Evolutionary conservation across 176 grass and related monocot species (phyloP).

Genomic region (Aegilops bicornis): DNA sequence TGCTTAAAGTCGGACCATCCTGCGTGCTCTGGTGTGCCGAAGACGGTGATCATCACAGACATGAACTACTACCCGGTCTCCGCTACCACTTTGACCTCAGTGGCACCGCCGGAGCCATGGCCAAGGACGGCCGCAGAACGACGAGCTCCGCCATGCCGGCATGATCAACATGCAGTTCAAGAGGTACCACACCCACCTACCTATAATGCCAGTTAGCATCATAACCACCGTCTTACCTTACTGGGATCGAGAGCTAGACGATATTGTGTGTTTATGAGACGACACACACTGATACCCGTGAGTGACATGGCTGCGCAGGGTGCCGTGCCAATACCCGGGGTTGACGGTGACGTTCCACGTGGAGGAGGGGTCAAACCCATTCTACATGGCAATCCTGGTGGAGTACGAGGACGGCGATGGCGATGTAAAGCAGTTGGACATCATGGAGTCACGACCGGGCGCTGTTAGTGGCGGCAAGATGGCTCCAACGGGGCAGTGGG

Average conservation of each 20-base stretch:
- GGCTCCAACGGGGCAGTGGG: slow-evolving; percentile 34
- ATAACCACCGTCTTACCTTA: background rate
- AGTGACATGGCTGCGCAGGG: background rate
- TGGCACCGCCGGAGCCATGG: slow-evolving; percentile 26
- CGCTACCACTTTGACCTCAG: background rate
- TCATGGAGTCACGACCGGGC: slow-evolving; percentile 37
- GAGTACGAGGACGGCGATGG: background rate
- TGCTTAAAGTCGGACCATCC: background rate
- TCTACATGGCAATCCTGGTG: slow-evolving; percentile 40
- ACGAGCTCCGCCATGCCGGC: slow-evolving; percentile 21
- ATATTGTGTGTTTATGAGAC: background rate
- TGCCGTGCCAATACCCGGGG: slow-evolving; percentile 33
- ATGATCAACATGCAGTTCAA: background rate
- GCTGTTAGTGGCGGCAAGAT: background rate
- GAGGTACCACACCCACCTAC: background rate
- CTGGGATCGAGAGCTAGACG: background rate
- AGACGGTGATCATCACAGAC: background rate
- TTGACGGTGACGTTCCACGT: slow-evolving; percentile 47
- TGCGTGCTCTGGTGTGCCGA: background rate
- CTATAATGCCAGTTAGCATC: background rate
- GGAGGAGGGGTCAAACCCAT: slow-evolving; percentile 63
- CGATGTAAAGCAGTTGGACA: slow-evolving; percentile 47
- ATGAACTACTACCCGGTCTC: background rate
- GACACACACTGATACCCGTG: background rate
- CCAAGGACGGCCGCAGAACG: slow-evolving; percentile 31